Conservation (phyloP, 2,329 filamentous ascomycete genomes). For the Talaromyces sp. region DNA sequence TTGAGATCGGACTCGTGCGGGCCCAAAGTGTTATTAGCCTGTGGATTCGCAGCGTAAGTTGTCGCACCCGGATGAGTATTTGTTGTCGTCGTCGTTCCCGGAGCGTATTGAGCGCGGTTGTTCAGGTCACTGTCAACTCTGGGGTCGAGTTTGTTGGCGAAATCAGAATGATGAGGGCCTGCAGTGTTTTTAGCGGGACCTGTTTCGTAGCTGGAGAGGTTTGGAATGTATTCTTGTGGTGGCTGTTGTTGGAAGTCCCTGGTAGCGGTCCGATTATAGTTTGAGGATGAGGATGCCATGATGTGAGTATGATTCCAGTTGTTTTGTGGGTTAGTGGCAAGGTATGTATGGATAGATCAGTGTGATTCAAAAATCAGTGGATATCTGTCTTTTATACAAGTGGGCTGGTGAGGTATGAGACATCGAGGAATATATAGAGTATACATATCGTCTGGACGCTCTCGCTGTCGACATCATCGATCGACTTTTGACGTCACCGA, state of each 20-base stretch:
- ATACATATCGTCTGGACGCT: neutral
- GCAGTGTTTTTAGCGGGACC: slow-evolving; percentile 8
- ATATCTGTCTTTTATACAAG: neutral
- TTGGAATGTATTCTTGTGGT: neutral
- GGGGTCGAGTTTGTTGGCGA: slow-evolving; percentile 34
- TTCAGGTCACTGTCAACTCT: slow-evolving; percentile 31
- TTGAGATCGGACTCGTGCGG: slow-evolving; percentile 41
- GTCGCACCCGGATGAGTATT: slow-evolving; percentile 12
- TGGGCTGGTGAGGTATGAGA: neutral
- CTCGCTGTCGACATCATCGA: neutral
- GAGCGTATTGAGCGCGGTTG: slow-evolving; percentile 20
- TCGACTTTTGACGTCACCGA: slow-evolving; percentile 5
- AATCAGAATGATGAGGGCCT: slow-evolving; percentile 4
- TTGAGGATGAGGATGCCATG: neutral
- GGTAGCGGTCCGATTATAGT: neutral
- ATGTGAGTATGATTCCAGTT: slow-evolving; percentile 2
- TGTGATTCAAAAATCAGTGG: neutral
- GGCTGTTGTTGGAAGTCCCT: neutral
- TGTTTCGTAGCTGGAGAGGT: neutral
- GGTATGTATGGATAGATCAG: neutral
- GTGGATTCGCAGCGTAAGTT: slow-evolving; percentile 30
- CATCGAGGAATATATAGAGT: neutral
- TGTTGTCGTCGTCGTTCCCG: slow-evolving; percentile 11
- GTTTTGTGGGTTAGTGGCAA: too few relatives aligned
- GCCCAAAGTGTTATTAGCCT: slow-evolving; percentile 35